phyloP scores from a whole-genome alignment of 768 basidiomycete species.

The Sistotremastrum suecicum region DNA sequence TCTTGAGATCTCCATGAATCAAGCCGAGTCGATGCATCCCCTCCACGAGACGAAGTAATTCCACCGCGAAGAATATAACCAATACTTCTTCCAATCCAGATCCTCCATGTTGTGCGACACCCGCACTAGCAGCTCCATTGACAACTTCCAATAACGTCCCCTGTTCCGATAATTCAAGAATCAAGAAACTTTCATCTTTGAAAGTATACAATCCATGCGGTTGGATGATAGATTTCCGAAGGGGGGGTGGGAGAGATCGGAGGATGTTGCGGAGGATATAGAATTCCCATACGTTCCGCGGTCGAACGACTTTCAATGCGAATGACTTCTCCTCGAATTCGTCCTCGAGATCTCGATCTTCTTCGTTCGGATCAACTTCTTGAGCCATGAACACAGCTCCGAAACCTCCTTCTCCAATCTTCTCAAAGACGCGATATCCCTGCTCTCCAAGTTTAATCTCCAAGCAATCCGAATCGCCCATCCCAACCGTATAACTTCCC shows the following conservation, averaged over 20 bases:
- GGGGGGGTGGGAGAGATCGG: conserved; percentile 39
- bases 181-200: conserved; percentile 77
- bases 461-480: conserved; percentile 26
- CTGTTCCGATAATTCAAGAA: conserved; percentile 80
- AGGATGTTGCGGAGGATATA: conserved; percentile 71
- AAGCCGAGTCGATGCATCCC: conserved; percentile 71
- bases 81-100: conserved; percentile 79
- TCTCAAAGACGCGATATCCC: conserved; percentile 60
- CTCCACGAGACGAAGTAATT: conserved; percentile 73
- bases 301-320: conserved; percentile 87
- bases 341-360: conserved; percentile 40
- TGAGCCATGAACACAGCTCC: conserved; percentile 87
- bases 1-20: conserved; percentile 97
- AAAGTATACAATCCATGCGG: conserved; percentile 76
- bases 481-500: conserved; percentile 20
- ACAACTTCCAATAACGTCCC: conserved; percentile 88
- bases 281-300: conserved; percentile 87
- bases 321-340: conserved; percentile 43
- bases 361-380: conserved; percentile 28
- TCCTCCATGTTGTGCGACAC: conserved; percentile 66
- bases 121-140: conserved; percentile 64
- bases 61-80: conserved; percentile 90
- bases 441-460: conserved; percentile 48
- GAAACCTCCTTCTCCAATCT: conserved; percentile 94
- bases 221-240: conserved; percentile 56